Evolutionary conservation across 2,329 filamentous ascomycete species (phyloP).

Genomic region (Plenodomus lindquistii): DNA sequence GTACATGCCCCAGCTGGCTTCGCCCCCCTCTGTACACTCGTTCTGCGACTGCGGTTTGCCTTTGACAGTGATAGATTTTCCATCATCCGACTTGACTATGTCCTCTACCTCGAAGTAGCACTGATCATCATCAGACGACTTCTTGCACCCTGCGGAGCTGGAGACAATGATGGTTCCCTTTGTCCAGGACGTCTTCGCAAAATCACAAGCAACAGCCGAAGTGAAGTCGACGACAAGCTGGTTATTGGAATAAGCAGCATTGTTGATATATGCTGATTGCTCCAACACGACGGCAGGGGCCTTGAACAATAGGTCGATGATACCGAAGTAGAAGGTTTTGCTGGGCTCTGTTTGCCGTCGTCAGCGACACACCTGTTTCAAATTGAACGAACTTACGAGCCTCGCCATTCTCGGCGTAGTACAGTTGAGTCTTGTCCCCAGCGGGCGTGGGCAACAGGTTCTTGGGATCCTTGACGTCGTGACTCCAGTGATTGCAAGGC

Average conservation of each 20-base stretch:
- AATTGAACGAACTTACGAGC: too few relatives aligned
- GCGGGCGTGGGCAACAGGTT: neutral
- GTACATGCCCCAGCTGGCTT: conserved; percentile 1
- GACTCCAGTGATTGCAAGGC: neutral
- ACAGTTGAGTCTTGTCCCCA: conserved; percentile 1
- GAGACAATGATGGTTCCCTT: conserved; percentile 3
- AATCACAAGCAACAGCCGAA: neutral
- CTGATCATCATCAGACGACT: conserved; percentile 1
- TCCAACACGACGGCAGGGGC: conserved; percentile 1
- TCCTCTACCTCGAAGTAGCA: conserved; percentile 3
- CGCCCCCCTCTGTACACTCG: conserved; percentile 2
- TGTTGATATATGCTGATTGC: neutral
- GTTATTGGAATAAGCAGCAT: neutral
- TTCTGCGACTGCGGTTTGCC: neutral
- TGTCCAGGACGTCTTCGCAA: conserved; percentile 1
- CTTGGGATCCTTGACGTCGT: neutral
- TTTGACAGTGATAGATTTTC: neutral
- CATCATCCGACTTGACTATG: neutral
- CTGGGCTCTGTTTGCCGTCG: neutral
- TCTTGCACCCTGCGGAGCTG: neutral
- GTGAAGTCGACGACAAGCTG: conserved; percentile 2
- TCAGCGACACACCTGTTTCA: too few relatives aligned
- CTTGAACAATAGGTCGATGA: conserved; percentile 2
- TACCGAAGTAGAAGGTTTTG: conserved; percentile 3
- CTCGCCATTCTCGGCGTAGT: conserved; percentile 1